Evolutionary conservation across 257 asterid species (phyloP).

Genomic region (Forsythia suspensa): DNA sequence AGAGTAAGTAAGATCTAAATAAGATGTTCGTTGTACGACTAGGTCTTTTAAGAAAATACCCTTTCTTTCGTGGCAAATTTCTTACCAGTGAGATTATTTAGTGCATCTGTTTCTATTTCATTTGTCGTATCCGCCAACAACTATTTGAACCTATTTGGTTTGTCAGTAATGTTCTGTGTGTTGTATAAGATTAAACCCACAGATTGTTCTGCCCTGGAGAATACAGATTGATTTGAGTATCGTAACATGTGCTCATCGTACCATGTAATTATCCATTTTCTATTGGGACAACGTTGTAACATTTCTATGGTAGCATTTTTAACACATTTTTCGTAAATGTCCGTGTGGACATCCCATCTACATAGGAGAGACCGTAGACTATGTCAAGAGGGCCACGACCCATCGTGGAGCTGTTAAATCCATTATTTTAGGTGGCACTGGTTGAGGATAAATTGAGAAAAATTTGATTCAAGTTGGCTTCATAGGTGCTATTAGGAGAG

Average conservation of each 20-base stretch:
- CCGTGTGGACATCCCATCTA: neutral
- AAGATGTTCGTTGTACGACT: too few species aligned
- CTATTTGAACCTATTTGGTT: neutral
- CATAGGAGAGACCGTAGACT: slow-evolving; percentile 12
- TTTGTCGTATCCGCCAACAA: neutral
- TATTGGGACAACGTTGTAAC: neutral
- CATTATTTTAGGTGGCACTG: neutral
- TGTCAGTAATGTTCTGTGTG: neutral
- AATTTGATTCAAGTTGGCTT: slow-evolving; percentile 11
- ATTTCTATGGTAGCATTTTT: neutral
- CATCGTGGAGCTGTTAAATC: slow-evolving; percentile 5
- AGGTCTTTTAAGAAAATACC: too few species aligned
- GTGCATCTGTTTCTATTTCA: neutral
- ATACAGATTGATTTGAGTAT: neutral
- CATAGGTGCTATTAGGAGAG: neutral
- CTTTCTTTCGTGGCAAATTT: neutral
- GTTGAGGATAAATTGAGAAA: slow-evolving; percentile 6
- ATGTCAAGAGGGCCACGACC: neutral
- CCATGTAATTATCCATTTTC: neutral
- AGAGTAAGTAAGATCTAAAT: too few species aligned
- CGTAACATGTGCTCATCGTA: slow-evolving; percentile 15
- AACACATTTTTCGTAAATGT: neutral
- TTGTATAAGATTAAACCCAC: accelerated
- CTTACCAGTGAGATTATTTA: neutral
- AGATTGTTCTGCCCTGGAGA: neutral